Evolutionary conservation across 192 early-diverging fungal genomes (phyloP), one percentile per base, ranked within the genome.

Genomic region (Oehlia diaphana): DNA sequence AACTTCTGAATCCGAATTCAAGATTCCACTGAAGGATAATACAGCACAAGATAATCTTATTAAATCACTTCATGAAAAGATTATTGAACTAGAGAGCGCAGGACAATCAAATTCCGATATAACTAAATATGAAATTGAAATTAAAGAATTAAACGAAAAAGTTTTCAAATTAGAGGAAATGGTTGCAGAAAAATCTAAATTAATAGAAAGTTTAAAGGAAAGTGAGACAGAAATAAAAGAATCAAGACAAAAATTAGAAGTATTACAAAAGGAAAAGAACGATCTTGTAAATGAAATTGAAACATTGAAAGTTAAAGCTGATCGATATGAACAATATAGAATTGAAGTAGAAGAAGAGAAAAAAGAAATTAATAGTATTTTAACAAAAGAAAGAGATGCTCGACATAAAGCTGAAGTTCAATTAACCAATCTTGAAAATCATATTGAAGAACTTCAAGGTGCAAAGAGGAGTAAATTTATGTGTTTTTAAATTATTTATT

Each of bases 371-470:
- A 84, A 90, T 75, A 28, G 71, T 3, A 39, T 76, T 13, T 47
- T 87, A 9, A 86, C 89, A 58, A 63, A 79, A 47, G 88, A 90
- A 73, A 74, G 83, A 37, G 53, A 50, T 49, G 82, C 84, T 28
- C 86, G 84, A 65, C 84, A 89, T 76, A 86, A 82, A 69, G 88
- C 87, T 8, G 85, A 89, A 72, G 80, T 83, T 70, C 85, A 86
- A 31, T 79, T 80, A 63, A 66, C 75, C 2, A 81, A 86, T 26
- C 73, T 90, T 70, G 89, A 90, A 67, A 82, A 81, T 44, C 76
- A 83, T 71, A 86, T 89, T 83, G 88, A 90, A 73, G 87, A 88
- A 53, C 63, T 90, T 23, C 50, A 83, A 89, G 81, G 85, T 75
- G 21, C 79, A 84, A 66, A 87, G 84, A 58, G 16, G 7, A 58